A percentile compares a stretch with the other conserved stretches of the same genome.
Conservation (phyloP, 2,329 filamentous ascomycete species). For the Botrytis hyacinthi region DNA sequence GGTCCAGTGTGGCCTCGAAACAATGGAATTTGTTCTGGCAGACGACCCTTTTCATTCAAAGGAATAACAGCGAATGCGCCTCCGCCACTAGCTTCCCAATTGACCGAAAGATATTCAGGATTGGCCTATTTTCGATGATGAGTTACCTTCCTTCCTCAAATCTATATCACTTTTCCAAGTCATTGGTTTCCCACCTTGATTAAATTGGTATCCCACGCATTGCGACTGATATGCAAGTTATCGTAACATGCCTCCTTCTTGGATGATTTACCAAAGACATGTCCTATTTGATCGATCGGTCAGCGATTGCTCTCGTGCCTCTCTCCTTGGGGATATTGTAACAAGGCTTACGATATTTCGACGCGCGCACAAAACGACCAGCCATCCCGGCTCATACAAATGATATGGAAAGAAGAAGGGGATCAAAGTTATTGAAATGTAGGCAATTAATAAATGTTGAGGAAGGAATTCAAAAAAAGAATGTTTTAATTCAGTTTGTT, state of each 20-base stretch:
- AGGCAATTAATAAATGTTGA: constrained; percentile 16
- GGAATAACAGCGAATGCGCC: constrained; percentile 97
- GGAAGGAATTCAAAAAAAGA: constrained; percentile 22
- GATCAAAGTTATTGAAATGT: background rate
- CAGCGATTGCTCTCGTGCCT: constrained; percentile 33
- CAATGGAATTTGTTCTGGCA: constrained; percentile 88
- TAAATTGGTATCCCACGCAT: constrained; percentile 99
- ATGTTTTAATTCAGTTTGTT: background rate
- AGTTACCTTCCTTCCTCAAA: constrained; percentile 23
- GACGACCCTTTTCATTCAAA: constrained; percentile 80
- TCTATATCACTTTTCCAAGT: background rate
- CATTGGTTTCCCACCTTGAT: constrained; percentile 68
- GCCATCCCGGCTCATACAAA: constrained; percentile 50
- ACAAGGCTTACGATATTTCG: constrained; percentile 64
- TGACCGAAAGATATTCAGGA: constrained; percentile 92
- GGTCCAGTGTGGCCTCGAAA: constrained; percentile 95
- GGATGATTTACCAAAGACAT: constrained; percentile 95
- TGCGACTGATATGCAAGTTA: constrained; percentile 93
- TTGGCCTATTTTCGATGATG: constrained; percentile 64
- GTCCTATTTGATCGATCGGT: constrained; percentile 58
- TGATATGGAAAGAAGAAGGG: background rate
- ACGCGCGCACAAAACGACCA: constrained; percentile 70
- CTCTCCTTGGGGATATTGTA: constrained; percentile 18
- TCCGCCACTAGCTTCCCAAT: constrained; percentile 96
- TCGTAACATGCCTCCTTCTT: constrained; percentile 99